These are phyloP conservation scores for Talaromyces sp. DNA, from an alignment of 2,329 filamentous ascomycete species.

Conservation along the genomic window DNA sequence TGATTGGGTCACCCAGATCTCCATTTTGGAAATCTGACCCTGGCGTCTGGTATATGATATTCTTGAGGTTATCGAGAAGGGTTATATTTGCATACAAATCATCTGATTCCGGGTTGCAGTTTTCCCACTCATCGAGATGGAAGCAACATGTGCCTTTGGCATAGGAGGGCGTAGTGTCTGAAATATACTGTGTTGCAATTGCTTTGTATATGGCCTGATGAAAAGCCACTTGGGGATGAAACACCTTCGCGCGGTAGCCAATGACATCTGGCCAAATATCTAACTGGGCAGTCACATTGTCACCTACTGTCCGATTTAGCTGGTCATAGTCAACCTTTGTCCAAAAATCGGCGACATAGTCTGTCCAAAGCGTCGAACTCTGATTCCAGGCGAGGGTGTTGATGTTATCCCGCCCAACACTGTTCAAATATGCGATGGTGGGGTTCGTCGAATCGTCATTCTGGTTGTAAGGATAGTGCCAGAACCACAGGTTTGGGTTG, in stretches of 20 bases:
- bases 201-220: slow-evolving; percentile 3
- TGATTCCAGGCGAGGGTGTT: slow-evolving; percentile 9
- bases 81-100: slow-evolving; percentile 14
- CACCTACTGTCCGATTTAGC: slow-evolving; percentile 3
- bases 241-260: slow-evolving; percentile 8
- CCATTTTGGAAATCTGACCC: slow-evolving; percentile 1
- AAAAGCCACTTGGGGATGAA: slow-evolving; percentile 10
- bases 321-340: slow-evolving; percentile 10
- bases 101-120: slow-evolving; percentile 9
- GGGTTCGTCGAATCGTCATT: slow-evolving; percentile 7
- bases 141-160: slow-evolving; percentile 12
- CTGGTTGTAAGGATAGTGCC: slow-evolving; percentile 10
- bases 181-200: slow-evolving; percentile 2
- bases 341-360: background rate
- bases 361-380: background rate
- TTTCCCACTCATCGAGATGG: slow-evolving; percentile 13
- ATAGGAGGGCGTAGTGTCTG: slow-evolving; percentile 3
- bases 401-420: background rate
- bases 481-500: slow-evolving; percentile 6
- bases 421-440: slow-evolving; percentile 7
- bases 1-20: slow-evolving; percentile 13
- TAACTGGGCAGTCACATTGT: background rate
- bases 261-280: slow-evolving; percentile 9
- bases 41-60: slow-evolving; percentile 16
- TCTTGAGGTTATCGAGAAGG: slow-evolving; percentile 11